Evolutionary conservation across 495 filamentous ascomycete genomes (phyloP), one percentile per base, ranked within the genome.

Genomic region (Aspergillus wentii): DNA sequence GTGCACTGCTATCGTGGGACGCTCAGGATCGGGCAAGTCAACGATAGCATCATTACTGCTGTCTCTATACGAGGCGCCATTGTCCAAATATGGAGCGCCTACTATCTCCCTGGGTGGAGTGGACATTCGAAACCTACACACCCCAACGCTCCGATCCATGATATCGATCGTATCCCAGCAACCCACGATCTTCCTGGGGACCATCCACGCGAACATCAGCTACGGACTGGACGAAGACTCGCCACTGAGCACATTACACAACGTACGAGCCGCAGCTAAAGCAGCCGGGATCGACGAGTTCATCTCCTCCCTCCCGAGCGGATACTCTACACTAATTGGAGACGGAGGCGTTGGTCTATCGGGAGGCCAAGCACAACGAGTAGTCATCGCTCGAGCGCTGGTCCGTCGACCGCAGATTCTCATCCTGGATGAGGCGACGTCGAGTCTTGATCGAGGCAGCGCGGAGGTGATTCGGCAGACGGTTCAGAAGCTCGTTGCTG

Each of bases 391-490:
- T 2, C 65, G 92, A 1, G 90, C 91, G 3, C 60, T 97, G 1
- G 67, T 85, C 3, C 66, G 87, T 0, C 59, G 70, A 14, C 88
- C 88, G 0, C 68, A 71, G 27, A 57, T 95, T 5, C 54, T 97
- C 14, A 74, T 98, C 0, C 57, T 97, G 9, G 92, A 98, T 43
- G 92, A 97, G 57, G 84, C 90, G 3, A 97, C 92, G 0, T 85
- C 79, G 18, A 80, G 79, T 21, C 60, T 98, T 9, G 92, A 98
- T 53, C 69, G 68, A 0, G 74, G 79, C 41, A 80, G 71, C n/a
- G 83, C 86, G 1, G 74, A 68, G 22, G 61, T 73, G 5, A 74
- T 98, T 10, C 66, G 81, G n/a, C 57, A 71, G 16, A 80, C 82
- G 4, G 69, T 97, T 15, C 44, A 56, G 18, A 46, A 52, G 7